Percentiles rank a stretch among this genome's conserved stretches.
phyloP scores from a whole-genome alignment of 306 rosid genomes.

The Comarum palustre region DNA sequence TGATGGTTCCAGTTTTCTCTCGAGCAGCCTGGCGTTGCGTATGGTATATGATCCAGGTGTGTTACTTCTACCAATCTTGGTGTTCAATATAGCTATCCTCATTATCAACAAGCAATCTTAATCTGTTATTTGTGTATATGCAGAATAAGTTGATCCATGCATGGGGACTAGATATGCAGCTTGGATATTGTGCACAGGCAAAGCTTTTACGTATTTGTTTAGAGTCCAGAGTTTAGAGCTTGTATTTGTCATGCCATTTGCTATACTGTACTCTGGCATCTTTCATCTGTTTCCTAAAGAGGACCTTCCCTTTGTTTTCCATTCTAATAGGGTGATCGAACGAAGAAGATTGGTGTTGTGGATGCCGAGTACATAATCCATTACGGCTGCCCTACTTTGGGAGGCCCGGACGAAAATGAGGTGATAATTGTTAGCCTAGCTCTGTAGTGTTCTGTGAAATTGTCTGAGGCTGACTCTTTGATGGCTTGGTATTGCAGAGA shows the following conservation, averaged over 20 bases:
- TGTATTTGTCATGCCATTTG: background rate
- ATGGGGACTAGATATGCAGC: conserved; percentile 90
- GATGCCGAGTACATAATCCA: conserved; percentile 86
- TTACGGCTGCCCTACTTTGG: conserved; percentile 74
- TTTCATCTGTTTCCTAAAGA: background rate
- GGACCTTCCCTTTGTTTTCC: background rate
- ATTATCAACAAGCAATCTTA: no score
- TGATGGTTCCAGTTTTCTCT: conserved; percentile 99
- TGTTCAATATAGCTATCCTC: background rate
- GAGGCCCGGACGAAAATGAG: conserved; percentile 50
- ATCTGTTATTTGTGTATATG: background rate
- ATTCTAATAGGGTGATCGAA: conserved; percentile 69
- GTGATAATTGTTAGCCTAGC: conserved; percentile 23
- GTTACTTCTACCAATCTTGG: conserved; percentile 12
- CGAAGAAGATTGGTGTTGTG: conserved; percentile 73
- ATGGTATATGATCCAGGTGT: conserved; percentile 93
- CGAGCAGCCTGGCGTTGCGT: conserved; percentile 88
- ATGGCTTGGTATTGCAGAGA: conserved; percentile 34
- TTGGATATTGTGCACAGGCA: conserved; percentile 95
- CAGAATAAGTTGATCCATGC: conserved; percentile 94
- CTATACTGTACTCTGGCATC: background rate
- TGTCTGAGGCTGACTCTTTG: background rate
- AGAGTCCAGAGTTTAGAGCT: no score
- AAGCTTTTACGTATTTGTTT: conserved; percentile 27
- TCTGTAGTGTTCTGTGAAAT: background rate